Base-by-base conservation (phyloP, 306 rosid species). In the Hippophae tibetana region DNA sequence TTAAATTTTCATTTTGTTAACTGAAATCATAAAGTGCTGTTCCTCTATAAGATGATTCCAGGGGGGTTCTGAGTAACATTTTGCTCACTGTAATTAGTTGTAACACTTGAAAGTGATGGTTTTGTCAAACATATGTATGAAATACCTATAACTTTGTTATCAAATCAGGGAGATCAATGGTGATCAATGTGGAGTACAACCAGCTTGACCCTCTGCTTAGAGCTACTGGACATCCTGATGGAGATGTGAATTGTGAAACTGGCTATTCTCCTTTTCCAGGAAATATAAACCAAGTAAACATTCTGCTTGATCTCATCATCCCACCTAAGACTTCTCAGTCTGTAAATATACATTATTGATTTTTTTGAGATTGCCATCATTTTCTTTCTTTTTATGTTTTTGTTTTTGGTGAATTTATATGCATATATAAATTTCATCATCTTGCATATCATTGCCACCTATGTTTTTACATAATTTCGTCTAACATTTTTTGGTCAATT, bases 201-300 rank as follows among this genome's bases (percentile, higher is more conserved):
- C 96, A 92, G 83, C 84, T 92, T 75, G 96, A 92, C 70, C 99
- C 99, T 56, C 95, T 88, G 64, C 90, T 92, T 10, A 85, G 93
- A 86, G 96, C 96, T 66, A 88, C 96, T 69, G 88, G 89, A 71
- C 56, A 72, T 76, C 86, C 93, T 54, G 93, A 88, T 23, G 99
- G 99, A 6, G 99, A 92, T 68, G 86, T 72, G 76, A 92, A 92
- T 69, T 23, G 61, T 65, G 93, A 85, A 82, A 85, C 89, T 13
- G 96, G 99, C 74, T 88, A 69, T 72, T 92, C 96, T 62, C 99
- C 90, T 11, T 92, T 83, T 79, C 96, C 96, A 10, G 99, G 99
- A 80, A 92, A 92, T 68, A 92, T 92, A 70, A 88, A 92, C 77
- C 99, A 88, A 72, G 95, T 92, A 92, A 31, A 83, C 66, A 42